Evolutionary conservation across 2,329 filamentous ascomycete genomes (phyloP).

Genomic region (Penicillium sp.): DNA sequence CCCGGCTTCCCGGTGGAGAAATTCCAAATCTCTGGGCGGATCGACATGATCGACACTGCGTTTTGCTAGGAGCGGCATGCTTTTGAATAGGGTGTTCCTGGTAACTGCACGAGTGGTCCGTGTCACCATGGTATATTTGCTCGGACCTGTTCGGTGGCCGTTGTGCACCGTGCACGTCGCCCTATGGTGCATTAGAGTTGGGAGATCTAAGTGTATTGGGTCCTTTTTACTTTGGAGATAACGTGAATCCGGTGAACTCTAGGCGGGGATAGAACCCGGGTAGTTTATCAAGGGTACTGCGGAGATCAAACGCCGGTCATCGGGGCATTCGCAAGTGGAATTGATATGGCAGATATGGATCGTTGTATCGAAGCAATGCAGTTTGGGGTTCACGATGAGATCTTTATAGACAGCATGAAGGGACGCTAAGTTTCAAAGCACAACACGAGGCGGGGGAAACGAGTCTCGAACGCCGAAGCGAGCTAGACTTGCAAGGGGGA

Average conservation of each 20-base stretch:
- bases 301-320: background rate
- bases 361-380: conserved; percentile 9
- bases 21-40: background rate
- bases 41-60: conserved; percentile 3
- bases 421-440: conserved; percentile 16
- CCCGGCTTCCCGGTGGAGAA: background rate
- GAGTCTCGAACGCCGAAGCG: background rate
- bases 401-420: conserved; percentile 15
- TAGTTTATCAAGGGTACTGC: too few relatives aligned
- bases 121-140: background rate
- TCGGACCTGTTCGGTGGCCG: background rate
- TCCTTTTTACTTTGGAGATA: too few relatives aligned
- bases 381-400: conserved; percentile 1
- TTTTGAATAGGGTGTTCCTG: background rate
- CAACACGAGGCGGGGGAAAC: background rate
- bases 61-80: background rate
- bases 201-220: too few relatives aligned
- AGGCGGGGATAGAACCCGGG: too few relatives aligned
- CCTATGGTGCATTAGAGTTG: too few relatives aligned
- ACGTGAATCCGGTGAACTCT: too few relatives aligned
- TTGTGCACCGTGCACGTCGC: too few relatives aligned
- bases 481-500: background rate
- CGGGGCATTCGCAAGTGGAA: background rate
- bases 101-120: background rate
- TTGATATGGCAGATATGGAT: background rate